These are phyloP conservation scores for Bidens hawaiensis DNA, from an alignment of 140 eudicot genomes.

Conservation along the genomic window DNA sequence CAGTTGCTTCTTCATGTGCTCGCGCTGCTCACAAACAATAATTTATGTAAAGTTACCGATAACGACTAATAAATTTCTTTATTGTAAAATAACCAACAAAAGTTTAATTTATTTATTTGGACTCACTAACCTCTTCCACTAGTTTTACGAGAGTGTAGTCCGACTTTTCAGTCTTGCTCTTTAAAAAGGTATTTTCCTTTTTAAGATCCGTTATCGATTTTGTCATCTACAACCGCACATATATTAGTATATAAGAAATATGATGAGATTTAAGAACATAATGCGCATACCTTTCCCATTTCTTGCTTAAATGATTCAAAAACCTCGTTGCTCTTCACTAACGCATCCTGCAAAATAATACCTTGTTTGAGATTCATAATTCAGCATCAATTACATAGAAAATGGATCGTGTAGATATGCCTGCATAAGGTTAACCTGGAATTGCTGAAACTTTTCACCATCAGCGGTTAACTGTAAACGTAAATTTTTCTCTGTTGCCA, in stretches of 20 bases:
- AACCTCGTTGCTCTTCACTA: slow-evolving; percentile 92
- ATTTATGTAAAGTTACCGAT: background rate
- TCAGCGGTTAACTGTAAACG: slow-evolving; percentile 87
- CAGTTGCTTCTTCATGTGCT: slow-evolving; percentile 76
- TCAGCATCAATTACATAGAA: background rate
- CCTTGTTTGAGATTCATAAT: background rate
- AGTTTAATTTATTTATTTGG: background rate
- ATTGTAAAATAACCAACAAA: background rate
- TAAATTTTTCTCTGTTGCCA: slow-evolving; percentile 86
- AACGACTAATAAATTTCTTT: background rate
- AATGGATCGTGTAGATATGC: background rate
- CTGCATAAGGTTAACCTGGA: slow-evolving; percentile 48
- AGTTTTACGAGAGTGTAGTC: slow-evolving; percentile 84
- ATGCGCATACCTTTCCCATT: slow-evolving; percentile 67
- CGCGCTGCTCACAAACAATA: slow-evolving; percentile 56
- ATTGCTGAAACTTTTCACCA: slow-evolving; percentile 96
- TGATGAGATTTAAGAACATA: background rate
- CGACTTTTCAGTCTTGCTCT: slow-evolving; percentile 82
- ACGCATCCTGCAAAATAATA: slow-evolving; percentile 66
- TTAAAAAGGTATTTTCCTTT: slow-evolving; percentile 77
- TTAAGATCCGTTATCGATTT: slow-evolving; percentile 82
- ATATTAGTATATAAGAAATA: slow-evolving; percentile 7
- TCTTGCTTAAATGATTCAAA: slow-evolving; percentile 96
- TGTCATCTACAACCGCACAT: slow-evolving; percentile 58
- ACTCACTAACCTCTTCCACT: slow-evolving; percentile 80